Conservation (phyloP, 345 rosid genomes). For the Microcos paniculata region DNA sequence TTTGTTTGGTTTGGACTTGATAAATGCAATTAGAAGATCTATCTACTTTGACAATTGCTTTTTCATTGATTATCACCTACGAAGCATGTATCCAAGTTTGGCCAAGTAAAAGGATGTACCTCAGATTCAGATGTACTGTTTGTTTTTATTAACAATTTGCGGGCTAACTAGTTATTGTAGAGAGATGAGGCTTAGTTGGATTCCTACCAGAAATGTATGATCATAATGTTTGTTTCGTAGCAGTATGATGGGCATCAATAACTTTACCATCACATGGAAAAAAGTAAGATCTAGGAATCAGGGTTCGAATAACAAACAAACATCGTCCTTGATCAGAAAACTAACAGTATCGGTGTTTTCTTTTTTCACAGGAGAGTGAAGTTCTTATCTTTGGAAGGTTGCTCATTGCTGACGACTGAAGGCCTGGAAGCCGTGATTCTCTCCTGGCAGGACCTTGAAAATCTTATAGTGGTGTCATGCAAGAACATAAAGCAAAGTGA, state of each 20-base stretch:
- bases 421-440: constrained; percentile 73
- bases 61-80: not conserved
- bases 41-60: not conserved
- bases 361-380: constrained; percentile 62
- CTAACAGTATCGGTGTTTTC: not conserved
- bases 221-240: not conserved
- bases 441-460: constrained; percentile 72
- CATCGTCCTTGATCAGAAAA: not conserved
- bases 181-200: not conserved
- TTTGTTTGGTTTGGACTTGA: not conserved
- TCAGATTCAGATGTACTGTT: not conserved
- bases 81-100: too few species aligned
- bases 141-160: not conserved
- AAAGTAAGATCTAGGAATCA: not conserved
- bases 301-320: not conserved
- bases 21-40: not conserved
- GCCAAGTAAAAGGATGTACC: too few species aligned
- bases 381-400: constrained; percentile 73
- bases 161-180: not conserved
- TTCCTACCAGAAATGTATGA: not conserved
- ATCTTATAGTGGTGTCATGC: constrained; percentile 64
- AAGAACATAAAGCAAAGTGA: constrained; percentile 73
- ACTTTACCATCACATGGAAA: not conserved
- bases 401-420: constrained; percentile 72
- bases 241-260: not conserved